Evolutionary conservation across 1,284 basidiomycete species (phyloP).

Genomic region (Rhodotorula sp.): DNA sequence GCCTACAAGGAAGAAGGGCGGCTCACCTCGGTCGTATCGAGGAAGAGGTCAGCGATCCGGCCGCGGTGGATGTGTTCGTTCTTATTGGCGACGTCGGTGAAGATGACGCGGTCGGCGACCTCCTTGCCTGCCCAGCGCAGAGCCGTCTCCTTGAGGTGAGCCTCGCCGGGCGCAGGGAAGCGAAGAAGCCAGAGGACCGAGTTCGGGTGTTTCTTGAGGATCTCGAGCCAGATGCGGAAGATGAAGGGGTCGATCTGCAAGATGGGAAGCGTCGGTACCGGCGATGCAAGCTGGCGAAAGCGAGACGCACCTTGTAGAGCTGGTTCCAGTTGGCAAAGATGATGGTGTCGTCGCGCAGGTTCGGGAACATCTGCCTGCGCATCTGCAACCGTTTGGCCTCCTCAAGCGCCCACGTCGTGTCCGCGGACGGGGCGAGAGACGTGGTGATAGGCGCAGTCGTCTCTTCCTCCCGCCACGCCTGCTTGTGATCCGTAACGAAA

Average conservation of each 20-base stretch:
- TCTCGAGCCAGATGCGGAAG: constrained; percentile 61
- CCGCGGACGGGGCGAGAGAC: constrained; percentile 37
- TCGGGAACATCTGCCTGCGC: constrained; percentile 56
- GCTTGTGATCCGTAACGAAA: constrained; percentile 64
- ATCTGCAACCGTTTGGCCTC: constrained; percentile 55
- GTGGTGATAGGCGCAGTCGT: constrained; percentile 23
- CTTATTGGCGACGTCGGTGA: constrained; percentile 61
- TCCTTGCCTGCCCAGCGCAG: constrained; percentile 58
- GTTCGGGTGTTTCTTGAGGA: constrained; percentile 57
- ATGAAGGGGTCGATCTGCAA: constrained; percentile 58
- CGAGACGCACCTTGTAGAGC: constrained; percentile 55
- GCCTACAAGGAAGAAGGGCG: background rate
- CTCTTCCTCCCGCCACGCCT: constrained; percentile 52
- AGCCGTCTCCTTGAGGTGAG: constrained; percentile 58
- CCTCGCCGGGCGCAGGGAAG: constrained; percentile 61
- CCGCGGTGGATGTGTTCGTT: constrained; percentile 59
- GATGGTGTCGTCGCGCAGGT: constrained; percentile 55
- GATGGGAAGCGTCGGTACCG: background rate
- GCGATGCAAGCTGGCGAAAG: no score
- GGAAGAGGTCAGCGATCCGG: constrained; percentile 60
- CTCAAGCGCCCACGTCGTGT: constrained; percentile 55
- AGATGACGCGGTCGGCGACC: constrained; percentile 58
- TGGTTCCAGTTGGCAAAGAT: constrained; percentile 68
- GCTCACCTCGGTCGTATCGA: constrained; percentile 62
- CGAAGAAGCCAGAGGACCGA: constrained; percentile 64